Percentiles rank a stretch among this genome's conserved stretches.
phyloP scores from a whole-genome alignment of 116 monocot genomes.

The Thalassia testudinum region DNA sequence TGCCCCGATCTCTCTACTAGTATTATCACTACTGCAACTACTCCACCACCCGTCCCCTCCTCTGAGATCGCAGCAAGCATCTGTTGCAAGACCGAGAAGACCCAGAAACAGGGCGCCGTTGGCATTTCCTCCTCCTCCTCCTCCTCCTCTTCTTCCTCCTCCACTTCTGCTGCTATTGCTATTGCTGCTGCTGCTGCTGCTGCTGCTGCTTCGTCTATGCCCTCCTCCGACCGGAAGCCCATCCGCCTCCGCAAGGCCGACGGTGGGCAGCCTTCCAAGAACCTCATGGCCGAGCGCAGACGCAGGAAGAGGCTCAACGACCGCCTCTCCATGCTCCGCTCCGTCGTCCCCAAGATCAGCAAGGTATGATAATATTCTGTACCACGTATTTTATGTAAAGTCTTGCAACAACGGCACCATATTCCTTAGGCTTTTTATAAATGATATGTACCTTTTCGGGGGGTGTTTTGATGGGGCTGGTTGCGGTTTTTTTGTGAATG shows the following conservation, averaged over 20 bases:
- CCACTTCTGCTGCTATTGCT: background rate
- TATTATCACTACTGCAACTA: no score
- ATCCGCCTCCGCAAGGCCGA: conserved; percentile 42
- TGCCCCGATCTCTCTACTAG: no score
- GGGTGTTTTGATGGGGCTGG: no score
- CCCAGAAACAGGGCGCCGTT: background rate
- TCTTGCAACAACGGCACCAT: no score
- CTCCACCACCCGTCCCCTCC: background rate
- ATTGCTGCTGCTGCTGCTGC: background rate
- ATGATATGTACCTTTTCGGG: no score
- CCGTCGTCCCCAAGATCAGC: conserved; percentile 88
- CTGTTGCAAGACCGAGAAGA: conserved; percentile 5
- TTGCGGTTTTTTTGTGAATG: no score
- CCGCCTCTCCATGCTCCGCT: conserved; percentile 83
- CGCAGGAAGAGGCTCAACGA: conserved; percentile 81
- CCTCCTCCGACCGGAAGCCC: conserved; percentile 24
- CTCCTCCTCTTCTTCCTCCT: no score
- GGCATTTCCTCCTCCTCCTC: background rate
- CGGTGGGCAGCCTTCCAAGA: conserved; percentile 81
- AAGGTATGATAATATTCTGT: no score
- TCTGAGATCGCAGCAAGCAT: background rate
- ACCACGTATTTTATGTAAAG: no score
- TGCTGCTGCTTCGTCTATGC: no score
- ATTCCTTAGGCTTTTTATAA: no score
- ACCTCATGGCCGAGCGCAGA: conserved; percentile 86